Conservation (phyloP, 2,329 filamentous ascomycete genomes). For the Penicillium sp. region DNA sequence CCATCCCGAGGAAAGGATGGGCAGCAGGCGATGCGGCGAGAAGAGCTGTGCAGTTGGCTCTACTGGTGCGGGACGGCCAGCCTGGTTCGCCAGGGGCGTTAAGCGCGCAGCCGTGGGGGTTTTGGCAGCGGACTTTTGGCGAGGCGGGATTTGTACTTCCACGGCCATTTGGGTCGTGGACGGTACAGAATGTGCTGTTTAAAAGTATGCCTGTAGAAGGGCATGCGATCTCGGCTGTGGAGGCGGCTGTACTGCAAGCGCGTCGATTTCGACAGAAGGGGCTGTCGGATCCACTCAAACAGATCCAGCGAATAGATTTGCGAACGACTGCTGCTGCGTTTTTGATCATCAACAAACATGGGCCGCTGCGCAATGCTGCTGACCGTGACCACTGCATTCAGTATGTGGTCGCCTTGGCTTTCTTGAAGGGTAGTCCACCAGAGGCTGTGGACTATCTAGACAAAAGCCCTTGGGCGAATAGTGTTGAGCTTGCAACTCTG, state of each 20-base stretch:
- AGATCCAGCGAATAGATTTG: constrained; percentile 23
- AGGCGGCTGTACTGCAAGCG: constrained; percentile 23
- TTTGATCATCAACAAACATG: constrained; percentile 30
- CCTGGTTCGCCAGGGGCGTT: constrained; percentile 25
- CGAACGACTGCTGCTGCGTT: constrained; percentile 25
- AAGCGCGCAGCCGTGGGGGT: constrained; percentile 30
- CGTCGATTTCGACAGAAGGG: constrained; percentile 9
- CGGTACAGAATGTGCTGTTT: constrained; percentile 20
- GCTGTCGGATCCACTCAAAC: constrained; percentile 5
- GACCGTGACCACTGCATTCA: constrained; percentile 34
- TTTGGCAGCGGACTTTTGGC: constrained; percentile 24
- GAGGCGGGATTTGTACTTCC: constrained; percentile 15
- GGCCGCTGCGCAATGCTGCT: constrained; percentile 23
- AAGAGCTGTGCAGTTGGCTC: constrained; percentile 33
- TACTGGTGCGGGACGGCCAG: constrained; percentile 25
- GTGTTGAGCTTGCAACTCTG: constrained; percentile 17
- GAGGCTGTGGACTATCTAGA: constrained; percentile 25
- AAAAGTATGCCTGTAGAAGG: constrained; percentile 28
- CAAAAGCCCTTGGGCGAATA: constrained; percentile 19
- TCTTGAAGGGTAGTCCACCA: constrained; percentile 25
- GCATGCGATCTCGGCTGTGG: constrained; percentile 29
- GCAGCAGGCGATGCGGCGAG: constrained; percentile 37
- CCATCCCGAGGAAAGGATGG: constrained; percentile 37
- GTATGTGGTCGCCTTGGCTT: constrained; percentile 27
- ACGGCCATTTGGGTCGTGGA: constrained; percentile 17